Conservation (phyloP, 805 yeast species). For the Metschnikowia amazonensis region DNA sequence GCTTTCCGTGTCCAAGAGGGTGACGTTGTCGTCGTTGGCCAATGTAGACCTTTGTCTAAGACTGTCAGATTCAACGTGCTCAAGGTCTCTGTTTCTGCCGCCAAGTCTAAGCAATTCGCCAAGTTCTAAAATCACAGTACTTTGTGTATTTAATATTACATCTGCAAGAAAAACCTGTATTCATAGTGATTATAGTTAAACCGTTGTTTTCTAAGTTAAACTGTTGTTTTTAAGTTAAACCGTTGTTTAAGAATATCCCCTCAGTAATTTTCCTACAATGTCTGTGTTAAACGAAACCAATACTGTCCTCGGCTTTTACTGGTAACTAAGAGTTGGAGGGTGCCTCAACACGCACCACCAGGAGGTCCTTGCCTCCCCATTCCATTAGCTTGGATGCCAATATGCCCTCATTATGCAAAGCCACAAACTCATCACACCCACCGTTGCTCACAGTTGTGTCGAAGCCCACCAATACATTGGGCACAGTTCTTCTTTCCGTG, state of each 20-base stretch:
- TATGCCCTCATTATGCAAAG: conserved; percentile 53
- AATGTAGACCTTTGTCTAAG: conserved; percentile 99
- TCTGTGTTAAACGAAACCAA: too few relatives aligned
- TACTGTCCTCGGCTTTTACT: background rate
- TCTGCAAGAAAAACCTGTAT: conserved; percentile 13
- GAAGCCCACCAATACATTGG: conserved; percentile 18
- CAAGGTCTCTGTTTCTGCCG: conserved; percentile 85
- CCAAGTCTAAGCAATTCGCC: conserved; percentile 91
- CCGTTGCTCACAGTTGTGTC: conserved; percentile 55
- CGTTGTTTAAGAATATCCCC: too few relatives aligned
- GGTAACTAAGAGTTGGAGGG: conserved; percentile 47
- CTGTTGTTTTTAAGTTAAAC: too few relatives aligned
- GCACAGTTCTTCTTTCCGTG: conserved; percentile 17
- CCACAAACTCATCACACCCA: conserved; percentile 78
- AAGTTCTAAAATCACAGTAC: conserved; percentile 71
- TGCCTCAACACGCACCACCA: conserved; percentile 47
- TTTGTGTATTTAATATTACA: conserved; percentile 21
- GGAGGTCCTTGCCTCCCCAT: conserved; percentile 61
- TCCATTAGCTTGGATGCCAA: conserved; percentile 48
- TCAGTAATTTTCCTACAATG: too few relatives aligned
- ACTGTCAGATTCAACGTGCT: conserved; percentile 99
- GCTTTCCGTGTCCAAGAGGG: conserved; percentile 99
- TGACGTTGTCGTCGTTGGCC: conserved; percentile 99
- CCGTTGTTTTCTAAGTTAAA: too few relatives aligned
- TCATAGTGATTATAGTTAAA: background rate